Base-by-base conservation (phyloP, 2,329 filamentous ascomycete species). In the Sphaerulina populicola region DNA sequence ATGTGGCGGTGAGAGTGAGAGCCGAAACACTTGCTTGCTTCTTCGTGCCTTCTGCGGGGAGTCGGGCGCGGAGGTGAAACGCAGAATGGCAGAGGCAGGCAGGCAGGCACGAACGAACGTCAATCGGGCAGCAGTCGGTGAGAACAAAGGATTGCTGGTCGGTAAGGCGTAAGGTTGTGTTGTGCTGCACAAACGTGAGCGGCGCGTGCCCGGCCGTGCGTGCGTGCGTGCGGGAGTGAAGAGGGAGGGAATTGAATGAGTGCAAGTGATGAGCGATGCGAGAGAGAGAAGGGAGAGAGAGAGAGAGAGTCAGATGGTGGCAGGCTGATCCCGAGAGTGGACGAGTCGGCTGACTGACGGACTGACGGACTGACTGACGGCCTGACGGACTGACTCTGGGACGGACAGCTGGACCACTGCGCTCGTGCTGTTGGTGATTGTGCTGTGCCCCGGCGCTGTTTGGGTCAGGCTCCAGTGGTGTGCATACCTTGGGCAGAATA, bases 71-170 rank as follows among this genome's bases (percentile, higher is more conserved):
- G 23, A 7, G 23, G 23, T 2, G 23, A 27, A 5, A 5, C 5
- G 23, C 4, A 27, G 2, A 27, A 27, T 5, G 23, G 6, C 5
- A 27, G 23, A 27, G 23, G 27, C 21, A 11, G 14, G 11, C 10
- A 38, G 42, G 38, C 30, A 49, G 46, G 46, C 46, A n/a, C n/a
- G n/a, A n/a, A 49, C 14, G 40, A 42, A 35, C 38, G 46, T 42
- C 46, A 12, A 42, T 48, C 46, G 38, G 38, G 46, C 46, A 21
- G 46, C 46, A 40, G 18, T n/a, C 3, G 4, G 39, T 9, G 39
- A 41, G 21, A 23, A 18, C 14, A 36, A 11, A 14, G 31, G 31
- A 35, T 35, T 35, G 31, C 31, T 35, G 10, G 31, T 35, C 31
- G 21, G 14, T 18, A 3, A 18, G 18, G 18, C 3, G 14, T 18